Percentiles rank a stretch among this genome's conserved stretches.
These are phyloP conservation scores for Stephanocyclus meneghinianus DNA, from an alignment of 352 stramenopile species.

Conservation along the genomic window DNA sequence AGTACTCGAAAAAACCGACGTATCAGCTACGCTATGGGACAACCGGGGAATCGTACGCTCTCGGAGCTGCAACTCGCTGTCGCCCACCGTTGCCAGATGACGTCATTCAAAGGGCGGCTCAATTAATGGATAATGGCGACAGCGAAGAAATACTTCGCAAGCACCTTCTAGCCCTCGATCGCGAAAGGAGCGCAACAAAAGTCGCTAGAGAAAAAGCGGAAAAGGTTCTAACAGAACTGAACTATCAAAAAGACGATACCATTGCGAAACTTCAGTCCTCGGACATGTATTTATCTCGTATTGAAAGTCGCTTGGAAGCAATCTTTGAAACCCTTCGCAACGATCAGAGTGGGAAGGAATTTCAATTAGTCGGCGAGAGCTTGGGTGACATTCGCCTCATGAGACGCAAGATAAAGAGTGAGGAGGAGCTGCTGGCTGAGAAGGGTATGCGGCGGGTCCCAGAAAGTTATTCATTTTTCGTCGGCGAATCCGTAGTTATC, in stretches of 20 bases:
- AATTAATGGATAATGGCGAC: conserved; percentile 59
- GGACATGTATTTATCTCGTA: conserved; percentile 51
- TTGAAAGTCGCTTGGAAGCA: conserved; percentile 55
- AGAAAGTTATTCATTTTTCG: conserved; percentile 48
- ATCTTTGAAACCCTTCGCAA: conserved; percentile 62
- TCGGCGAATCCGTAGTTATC: conserved; percentile 69
- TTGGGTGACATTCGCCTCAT: conserved; percentile 56
- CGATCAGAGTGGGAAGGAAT: conserved; percentile 45
- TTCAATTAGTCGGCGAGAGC: conserved; percentile 61
- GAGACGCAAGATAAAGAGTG: conserved; percentile 54
- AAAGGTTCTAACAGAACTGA: conserved; percentile 38
- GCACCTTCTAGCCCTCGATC: conserved; percentile 59
- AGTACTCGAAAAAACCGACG: conserved; percentile 49
- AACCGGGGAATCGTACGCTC: conserved; percentile 84
- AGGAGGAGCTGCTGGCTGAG: conserved; percentile 61
- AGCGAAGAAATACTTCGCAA: conserved; percentile 42
- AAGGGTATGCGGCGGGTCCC: conserved; percentile 64
- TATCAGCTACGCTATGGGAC: conserved; percentile 82
- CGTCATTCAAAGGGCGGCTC: conserved; percentile 76
- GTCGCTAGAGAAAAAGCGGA: conserved; percentile 35
- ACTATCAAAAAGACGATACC: conserved; percentile 52
- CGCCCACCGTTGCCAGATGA: conserved; percentile 62
- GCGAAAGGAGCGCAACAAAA: conserved; percentile 41
- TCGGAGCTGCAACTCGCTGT: conserved; percentile 69
- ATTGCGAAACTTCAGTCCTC: conserved; percentile 60